A percentile compares a stretch with the other conserved stretches of the same genome.
phyloP scores from a whole-genome alignment of 1,284 basidiomycete genomes.

The Megacollybia platyphylla region DNA sequence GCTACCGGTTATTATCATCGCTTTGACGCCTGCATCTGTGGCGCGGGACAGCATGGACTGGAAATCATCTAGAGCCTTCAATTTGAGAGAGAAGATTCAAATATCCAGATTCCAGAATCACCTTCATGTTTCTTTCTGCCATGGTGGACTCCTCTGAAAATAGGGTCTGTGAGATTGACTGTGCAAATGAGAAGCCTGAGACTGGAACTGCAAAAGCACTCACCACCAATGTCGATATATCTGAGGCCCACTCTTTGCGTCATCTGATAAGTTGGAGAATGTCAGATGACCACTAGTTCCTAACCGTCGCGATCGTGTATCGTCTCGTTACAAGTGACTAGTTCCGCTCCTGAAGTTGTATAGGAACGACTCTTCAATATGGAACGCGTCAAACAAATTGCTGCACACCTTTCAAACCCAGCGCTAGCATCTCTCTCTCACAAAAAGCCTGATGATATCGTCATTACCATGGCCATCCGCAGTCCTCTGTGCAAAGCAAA shows the following conservation, averaged over 20 bases:
- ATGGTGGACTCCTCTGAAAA: constrained; percentile 44
- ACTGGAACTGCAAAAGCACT: not conserved
- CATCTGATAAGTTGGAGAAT: too few relatives aligned
- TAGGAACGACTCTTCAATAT: constrained; percentile 14
- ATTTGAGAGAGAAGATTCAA: not conserved
- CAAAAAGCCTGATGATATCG: constrained; percentile 62
- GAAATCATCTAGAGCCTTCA: constrained; percentile 49
- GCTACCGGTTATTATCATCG: constrained; percentile 78
- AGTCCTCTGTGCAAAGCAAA: constrained; percentile 67
- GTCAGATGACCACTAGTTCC: not conserved
- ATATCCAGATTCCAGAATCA: constrained; percentile 7
- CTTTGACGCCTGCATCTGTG: constrained; percentile 50
- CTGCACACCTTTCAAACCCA: constrained; percentile 39
- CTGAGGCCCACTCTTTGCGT: not conserved
- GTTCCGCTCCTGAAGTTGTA: too few relatives aligned
- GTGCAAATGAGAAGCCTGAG: not conserved
- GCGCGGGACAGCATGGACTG: constrained; percentile 50
- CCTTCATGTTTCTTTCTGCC: constrained; percentile 44
- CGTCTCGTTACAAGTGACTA: too few relatives aligned
- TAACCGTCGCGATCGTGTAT: not conserved
- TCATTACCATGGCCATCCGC: constrained; percentile 68
- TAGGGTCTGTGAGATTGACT: constrained; percentile 54
- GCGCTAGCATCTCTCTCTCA: constrained; percentile 32
- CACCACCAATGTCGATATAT: constrained; percentile 31
- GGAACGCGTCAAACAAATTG: constrained; percentile 54